Percentiles rank a stretch among this genome's conserved stretches.
phyloP scores from a whole-genome alignment of 306 rosid species.

The cucumber (Cucumis sativus) region Cucumber_9930_V3 NC_026660.2:55001-55500 shows the following conservation, averaged over 20 bases:
- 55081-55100: no score
- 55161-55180: background rate
- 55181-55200: background rate
- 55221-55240: background rate
- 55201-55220: background rate
- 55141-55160: background rate
- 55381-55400: conserved; percentile 79
- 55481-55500: conserved; percentile 95
- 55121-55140: background rate
- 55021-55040: no score
- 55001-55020: no score
- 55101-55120: no score
- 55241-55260: background rate
- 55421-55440: conserved; percentile 92
- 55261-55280: background rate
- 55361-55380: background rate
- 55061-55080: no score
- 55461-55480: conserved; percentile 94
- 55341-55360: background rate
- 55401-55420: conserved; percentile 97
- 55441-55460: conserved; percentile 92
- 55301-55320: background rate
- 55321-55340: background rate
- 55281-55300: background rate
- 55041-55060: no score